Conservation (phyloP, 345 rosid genomes). For the Eucalyptus cloeziana region DNA sequence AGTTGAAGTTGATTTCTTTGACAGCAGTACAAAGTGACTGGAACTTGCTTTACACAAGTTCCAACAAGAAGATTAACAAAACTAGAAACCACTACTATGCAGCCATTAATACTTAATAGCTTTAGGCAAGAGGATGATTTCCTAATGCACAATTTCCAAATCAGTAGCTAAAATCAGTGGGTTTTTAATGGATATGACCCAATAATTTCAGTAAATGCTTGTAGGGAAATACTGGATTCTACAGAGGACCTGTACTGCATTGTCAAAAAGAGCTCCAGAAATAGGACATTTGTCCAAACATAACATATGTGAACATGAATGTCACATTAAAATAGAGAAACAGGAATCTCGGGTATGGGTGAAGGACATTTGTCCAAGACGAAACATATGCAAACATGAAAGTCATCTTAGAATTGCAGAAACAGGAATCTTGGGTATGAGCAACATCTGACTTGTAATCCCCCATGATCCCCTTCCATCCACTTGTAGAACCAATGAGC, state of each 20-base stretch:
- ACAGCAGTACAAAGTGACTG: not conserved
- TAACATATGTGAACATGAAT: not conserved
- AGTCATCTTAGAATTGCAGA: not conserved
- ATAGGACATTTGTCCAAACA: not conserved
- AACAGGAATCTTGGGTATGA: not conserved
- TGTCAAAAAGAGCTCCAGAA: not conserved
- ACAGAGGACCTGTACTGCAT: not conserved
- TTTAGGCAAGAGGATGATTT: not conserved
- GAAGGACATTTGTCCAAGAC: not conserved
- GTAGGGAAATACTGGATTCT: not conserved
- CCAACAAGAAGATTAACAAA: not conserved
- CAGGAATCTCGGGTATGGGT: not conserved
- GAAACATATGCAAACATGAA: not conserved
- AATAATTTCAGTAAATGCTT: not conserved
- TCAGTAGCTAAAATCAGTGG: not conserved
- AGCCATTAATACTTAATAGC: not conserved
- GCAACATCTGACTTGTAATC: not conserved
- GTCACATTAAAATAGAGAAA: not conserved
- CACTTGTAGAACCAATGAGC: not conserved
- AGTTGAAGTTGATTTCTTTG: not conserved
- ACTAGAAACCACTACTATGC: not conserved
- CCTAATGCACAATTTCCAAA: not conserved
- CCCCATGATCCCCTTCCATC: not conserved
- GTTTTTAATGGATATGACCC: not conserved
- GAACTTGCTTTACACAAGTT: not conserved